Evolutionary conservation across 2,329 filamentous ascomycete species (phyloP), one percentile per base, ranked within the genome.

Genomic region (Esteya vermicola): DNA sequence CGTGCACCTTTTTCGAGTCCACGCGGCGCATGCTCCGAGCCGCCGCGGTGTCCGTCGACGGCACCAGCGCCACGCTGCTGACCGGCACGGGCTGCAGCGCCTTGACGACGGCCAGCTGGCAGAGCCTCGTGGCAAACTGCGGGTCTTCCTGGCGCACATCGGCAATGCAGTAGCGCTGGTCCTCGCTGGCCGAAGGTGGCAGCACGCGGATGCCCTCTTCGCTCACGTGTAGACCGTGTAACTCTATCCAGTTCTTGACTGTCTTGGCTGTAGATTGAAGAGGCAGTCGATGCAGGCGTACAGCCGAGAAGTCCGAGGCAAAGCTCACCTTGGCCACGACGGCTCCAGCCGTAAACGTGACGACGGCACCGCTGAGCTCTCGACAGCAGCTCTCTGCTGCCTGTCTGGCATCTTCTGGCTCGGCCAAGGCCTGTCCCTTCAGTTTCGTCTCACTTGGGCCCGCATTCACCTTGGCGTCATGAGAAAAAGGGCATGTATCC

Each of bases 301-400:
- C 49, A 1, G 57, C 52, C 1, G 59, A 61, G 38, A 56, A 59
- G 45, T 64, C 61, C 0, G 57, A 56, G 3, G 51, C 45, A 7
- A 61, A 47, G 4, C 47, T 48, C 3, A 59, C 42, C 18, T 52
- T 54, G 32, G 1, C 39, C 6, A 60, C 43, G 0, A 37, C 37
- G 2, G 54, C 57, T 4, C 33, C 33, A n/a, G n/a, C 21, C 4
- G 14, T 8, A 18, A 35, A 35, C 12, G 21, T 6, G n/a, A 35
- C 33, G 21, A 22, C 14, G 10, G 33, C 14, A 18, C 33, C 33
- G 14, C 20, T 28, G 21, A 18, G 21, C 36, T 23, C n/a, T 32
- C 45, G 49, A 26, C 25, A 26, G 8, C 25, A 26, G 25, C 25
- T 26, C 8, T 26, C 25, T 26, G 25, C 25, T 13, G 25, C 25